Base-by-base conservation (phyloP, 805 yeast species). In the Teunomyces aglyptinius region DNA sequence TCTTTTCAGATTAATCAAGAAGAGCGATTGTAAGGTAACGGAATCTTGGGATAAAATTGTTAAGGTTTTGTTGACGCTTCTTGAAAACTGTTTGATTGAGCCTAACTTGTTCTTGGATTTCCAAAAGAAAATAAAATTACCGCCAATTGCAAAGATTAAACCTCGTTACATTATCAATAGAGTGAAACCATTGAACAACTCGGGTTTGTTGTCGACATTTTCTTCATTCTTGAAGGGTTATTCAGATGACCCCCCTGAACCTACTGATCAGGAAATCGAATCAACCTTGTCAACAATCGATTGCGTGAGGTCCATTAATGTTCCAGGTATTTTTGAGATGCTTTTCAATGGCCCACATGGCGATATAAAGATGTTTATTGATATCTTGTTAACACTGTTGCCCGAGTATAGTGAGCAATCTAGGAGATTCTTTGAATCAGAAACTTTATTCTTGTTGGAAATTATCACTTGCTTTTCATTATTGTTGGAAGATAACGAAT, bases 241-340 rank as follows among this genome's bases (percentile, higher is more conserved):
- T 48, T 74, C 85, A 1, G 97, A 90, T 57, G 95, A 89, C 45
- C 82, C 87, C 3, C 84, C 86, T 0, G 98, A 92, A 63, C 99
- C 99, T 10, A 80, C 95, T 1, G 95, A 88, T 47, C 96, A 89
- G 58, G 97, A 92, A 55, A 85, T 94, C 42, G 96, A 90, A 52
- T 79, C 88, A 4, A 88, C 98, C 0, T 64, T 86, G 11, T 83
- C 89, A 4, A 86, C 97, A 0, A 68, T 85, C 36, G 96, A 91
- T 54, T 92, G 97, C 61, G 75, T 92, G 43, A 80, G 80, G 44
- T 81, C 92, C 0, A 82, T 94, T 51, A 78, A 79, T 42, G 68
- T 90, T 4, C 64, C 76, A 3, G 70, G 73, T 1, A 68, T 89
- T 1, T 76, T 89, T 49, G 77, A 75, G 41, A 73, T 73, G 16